Conservation (phyloP, 352 stramenopile species). For the Phytophthora rubi region DNA sequence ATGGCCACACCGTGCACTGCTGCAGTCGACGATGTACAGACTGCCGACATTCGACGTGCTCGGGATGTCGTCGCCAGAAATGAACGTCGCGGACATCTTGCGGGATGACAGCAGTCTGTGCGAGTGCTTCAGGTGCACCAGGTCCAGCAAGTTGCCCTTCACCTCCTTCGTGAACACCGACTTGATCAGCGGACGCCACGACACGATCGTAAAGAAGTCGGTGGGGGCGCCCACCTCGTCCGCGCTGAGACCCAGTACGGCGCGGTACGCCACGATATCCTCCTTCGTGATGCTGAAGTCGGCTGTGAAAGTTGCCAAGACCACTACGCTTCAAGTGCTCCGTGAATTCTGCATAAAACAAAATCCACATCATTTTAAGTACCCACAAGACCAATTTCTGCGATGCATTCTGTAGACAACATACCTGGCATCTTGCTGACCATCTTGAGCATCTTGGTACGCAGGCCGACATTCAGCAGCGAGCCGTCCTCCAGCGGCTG, state of each 20-base stretch:
- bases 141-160: slow-evolving; percentile 77
- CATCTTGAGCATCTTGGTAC: slow-evolving; percentile 89
- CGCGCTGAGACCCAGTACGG: slow-evolving; percentile 49
- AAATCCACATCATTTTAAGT: too few relatives aligned
- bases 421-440: slow-evolving; percentile 76
- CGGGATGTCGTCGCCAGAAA: slow-evolving; percentile 70
- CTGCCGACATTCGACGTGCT: slow-evolving; percentile 73
- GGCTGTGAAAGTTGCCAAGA: slow-evolving; percentile 70
- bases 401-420: background rate
- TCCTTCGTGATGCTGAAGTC: slow-evolving; percentile 65
- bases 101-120: slow-evolving; percentile 74
- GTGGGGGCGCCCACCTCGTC: slow-evolving; percentile 48
- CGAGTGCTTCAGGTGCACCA: slow-evolving; percentile 88
- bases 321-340: slow-evolving; percentile 89
- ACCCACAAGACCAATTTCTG: background rate
- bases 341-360: slow-evolving; percentile 70
- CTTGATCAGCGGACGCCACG: slow-evolving; percentile 84
- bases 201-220: slow-evolving; percentile 83
- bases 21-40: slow-evolving; percentile 77
- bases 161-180: slow-evolving; percentile 86
- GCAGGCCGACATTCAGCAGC: slow-evolving; percentile 84
- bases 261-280: slow-evolving; percentile 70
- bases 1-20: slow-evolving; percentile 76
- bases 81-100: slow-evolving; percentile 50
- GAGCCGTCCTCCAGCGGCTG: slow-evolving; percentile 80